Conservation (phyloP, 306 rosid genomes). For the Alnus glutinosa region DNA sequence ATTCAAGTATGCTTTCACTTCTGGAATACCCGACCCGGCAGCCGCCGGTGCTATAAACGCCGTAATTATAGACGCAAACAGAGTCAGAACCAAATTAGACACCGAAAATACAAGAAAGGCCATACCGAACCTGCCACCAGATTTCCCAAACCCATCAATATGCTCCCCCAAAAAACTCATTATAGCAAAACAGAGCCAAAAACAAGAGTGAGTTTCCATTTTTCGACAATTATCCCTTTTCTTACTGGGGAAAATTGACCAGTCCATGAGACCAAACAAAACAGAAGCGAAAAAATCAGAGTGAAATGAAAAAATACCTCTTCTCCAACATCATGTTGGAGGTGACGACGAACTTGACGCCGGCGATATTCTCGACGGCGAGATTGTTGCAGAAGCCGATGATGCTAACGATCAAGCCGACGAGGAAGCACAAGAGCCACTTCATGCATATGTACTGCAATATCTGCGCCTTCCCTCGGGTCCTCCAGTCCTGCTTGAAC, state of each 20-base stretch:
- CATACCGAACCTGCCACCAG: slow-evolving; percentile 54
- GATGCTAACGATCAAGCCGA: slow-evolving; percentile 66
- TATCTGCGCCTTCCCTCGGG: slow-evolving; percentile 49
- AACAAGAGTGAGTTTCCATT: neutral
- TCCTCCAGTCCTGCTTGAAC: slow-evolving; percentile 95
- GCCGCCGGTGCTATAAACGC: slow-evolving; percentile 81
- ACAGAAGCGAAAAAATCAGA: neutral
- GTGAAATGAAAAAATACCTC: slow-evolving; percentile 34
- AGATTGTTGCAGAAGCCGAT: slow-evolving; percentile 80
- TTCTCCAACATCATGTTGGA: slow-evolving; percentile 81
- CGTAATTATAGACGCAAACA: slow-evolving; percentile 68
- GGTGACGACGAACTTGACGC: slow-evolving; percentile 82
- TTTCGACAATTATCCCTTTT: neutral
- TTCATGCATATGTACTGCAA: slow-evolving; percentile 69
- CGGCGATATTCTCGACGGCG: slow-evolving; percentile 94
- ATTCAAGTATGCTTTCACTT: slow-evolving; percentile 92
- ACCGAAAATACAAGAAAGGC: slow-evolving; percentile 66
- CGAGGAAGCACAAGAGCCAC: slow-evolving; percentile 70
- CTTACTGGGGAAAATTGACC: neutral
- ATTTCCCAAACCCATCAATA: slow-evolving; percentile 27
- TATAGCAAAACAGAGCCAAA: neutral
- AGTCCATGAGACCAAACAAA: slow-evolving; percentile 2
- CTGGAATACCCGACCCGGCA: slow-evolving; percentile 91
- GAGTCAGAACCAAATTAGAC: slow-evolving; percentile 72
- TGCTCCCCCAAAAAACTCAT: neutral